These are phyloP conservation scores for Agarophyton chilense DNA, from an alignment of 23 red algal genomes.

Conservation along the genomic window DNA sequence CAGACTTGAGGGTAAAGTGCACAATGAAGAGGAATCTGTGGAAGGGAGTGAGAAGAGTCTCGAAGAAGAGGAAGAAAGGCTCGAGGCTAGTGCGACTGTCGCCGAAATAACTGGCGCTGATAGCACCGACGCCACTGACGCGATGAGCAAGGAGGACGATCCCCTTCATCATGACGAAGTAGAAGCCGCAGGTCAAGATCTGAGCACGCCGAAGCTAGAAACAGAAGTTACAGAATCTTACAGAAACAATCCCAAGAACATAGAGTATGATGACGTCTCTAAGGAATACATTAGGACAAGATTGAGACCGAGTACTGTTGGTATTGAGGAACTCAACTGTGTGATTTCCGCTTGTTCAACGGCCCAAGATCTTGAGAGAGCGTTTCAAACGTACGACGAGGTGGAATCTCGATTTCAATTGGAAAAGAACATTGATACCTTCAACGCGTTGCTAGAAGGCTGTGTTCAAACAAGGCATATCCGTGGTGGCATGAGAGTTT, in stretches of 20 bases:
- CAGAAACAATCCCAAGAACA: neutral
- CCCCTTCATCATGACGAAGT: neutral
- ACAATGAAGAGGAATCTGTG: neutral
- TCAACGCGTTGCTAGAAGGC: constrained; percentile 61
- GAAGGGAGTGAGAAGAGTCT: neutral
- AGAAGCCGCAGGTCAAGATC: neutral
- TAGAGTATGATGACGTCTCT: neutral
- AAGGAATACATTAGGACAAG: neutral
- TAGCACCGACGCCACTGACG: neutral
- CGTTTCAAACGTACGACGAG: constrained; percentile 73
- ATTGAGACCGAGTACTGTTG: constrained; percentile 16
- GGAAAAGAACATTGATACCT: constrained; percentile 58
- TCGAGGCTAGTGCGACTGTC: constrained; percentile 5
- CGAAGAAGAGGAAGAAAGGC: neutral
- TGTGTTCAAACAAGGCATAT: constrained; percentile 46
- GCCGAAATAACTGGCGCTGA: neutral
- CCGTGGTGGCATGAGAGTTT: constrained; percentile 41
- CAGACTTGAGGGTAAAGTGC: constrained; percentile 19
- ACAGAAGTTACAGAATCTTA: neutral
- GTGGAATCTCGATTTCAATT: constrained; percentile 23
- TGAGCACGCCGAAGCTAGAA: neutral
- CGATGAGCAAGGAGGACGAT: no score
- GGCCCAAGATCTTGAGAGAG: constrained; percentile 51
- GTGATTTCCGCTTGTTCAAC: constrained; percentile 60
- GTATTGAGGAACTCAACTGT: constrained; percentile 66